Percentiles rank a stretch among this genome's conserved stretches.
These are phyloP conservation scores for Puccinia coronata DNA, from an alignment of 1,284 basidiomycete genomes.

Conservation along the genomic window DNA sequence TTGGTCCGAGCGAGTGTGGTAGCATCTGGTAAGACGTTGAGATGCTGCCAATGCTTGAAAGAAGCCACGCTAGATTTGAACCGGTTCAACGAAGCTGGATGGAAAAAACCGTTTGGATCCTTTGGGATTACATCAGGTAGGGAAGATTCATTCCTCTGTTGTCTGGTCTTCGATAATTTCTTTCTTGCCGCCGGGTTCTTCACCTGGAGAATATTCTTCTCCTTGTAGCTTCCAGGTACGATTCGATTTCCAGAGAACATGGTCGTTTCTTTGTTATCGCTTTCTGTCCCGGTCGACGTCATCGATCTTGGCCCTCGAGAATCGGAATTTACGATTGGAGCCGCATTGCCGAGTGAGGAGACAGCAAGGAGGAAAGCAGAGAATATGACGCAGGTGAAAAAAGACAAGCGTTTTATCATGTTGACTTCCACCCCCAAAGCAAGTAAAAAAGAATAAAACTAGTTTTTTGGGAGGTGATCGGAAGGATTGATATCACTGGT, in stretches of 20 bases:
- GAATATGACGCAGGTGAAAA: not conserved
- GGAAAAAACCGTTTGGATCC: conserved; percentile 29
- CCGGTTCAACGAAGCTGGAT: conserved; percentile 15
- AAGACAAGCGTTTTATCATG: not conserved
- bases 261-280: not conserved
- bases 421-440: not conserved
- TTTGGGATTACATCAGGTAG: conserved; percentile 17
- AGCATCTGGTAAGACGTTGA: conserved; percentile 12
- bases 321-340: conserved; percentile 11
- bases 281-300: not conserved
- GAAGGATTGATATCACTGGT: not conserved
- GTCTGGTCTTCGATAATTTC: not conserved
- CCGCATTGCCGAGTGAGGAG: not conserved
- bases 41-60: conserved; percentile 12
- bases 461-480: not conserved
- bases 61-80: conserved; percentile 24
- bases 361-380: not conserved
- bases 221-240: not conserved
- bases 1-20: conserved; percentile 24
- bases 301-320: not conserved
- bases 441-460: not conserved
- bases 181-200: not conserved
- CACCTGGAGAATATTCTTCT: not conserved
- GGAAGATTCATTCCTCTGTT: conserved; percentile 2
- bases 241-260: conserved; percentile 12